Percentiles rank a stretch among this genome's conserved stretches.
Conservation (phyloP, 1,284 basidiomycete genomes). For the Fistulina hepatica region DNA sequence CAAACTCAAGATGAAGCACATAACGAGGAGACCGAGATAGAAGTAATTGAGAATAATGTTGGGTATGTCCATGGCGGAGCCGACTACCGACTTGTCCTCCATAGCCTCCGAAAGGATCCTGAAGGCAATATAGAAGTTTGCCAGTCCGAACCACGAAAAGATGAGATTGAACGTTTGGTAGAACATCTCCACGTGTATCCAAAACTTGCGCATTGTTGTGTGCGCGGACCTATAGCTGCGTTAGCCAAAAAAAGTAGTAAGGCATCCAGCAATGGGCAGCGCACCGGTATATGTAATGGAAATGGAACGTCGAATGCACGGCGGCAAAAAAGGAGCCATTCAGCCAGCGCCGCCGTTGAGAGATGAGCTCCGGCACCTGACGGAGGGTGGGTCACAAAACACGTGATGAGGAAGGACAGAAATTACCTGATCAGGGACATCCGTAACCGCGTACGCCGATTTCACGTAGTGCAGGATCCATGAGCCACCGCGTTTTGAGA, state of each 20-base stretch:
- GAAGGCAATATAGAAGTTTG: constrained; percentile 87
- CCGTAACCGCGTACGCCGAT: constrained; percentile 84
- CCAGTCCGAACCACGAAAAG: constrained; percentile 89
- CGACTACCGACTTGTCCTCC: constrained; percentile 48
- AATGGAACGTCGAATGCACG: constrained; percentile 82
- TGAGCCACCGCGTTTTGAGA: constrained; percentile 74
- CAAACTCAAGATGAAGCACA: constrained; percentile 84
- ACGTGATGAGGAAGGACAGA: constrained; percentile 1
- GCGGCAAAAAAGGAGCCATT: constrained; percentile 98
- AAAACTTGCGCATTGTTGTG: constrained; percentile 74
- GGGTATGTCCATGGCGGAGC: constrained; percentile 55
- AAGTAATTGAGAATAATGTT: constrained; percentile 79
- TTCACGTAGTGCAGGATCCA: constrained; percentile 95
- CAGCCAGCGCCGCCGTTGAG: constrained; percentile 89
- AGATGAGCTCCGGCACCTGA: constrained; percentile 82
- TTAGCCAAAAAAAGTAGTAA: constrained; percentile 24
- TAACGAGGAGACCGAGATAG: constrained; percentile 78
- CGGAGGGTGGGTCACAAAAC: too few relatives aligned
- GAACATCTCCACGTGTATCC: constrained; percentile 89
- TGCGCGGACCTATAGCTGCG: constrained; percentile 90
- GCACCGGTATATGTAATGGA: constrained; percentile 26
- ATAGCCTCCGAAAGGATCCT: constrained; percentile 64
- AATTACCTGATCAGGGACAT: constrained; percentile 74
- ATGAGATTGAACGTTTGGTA: constrained; percentile 88
- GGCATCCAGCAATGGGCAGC: background rate